Base-by-base conservation (phyloP, 106 monocot species). In the Allium sativum region DNA sequence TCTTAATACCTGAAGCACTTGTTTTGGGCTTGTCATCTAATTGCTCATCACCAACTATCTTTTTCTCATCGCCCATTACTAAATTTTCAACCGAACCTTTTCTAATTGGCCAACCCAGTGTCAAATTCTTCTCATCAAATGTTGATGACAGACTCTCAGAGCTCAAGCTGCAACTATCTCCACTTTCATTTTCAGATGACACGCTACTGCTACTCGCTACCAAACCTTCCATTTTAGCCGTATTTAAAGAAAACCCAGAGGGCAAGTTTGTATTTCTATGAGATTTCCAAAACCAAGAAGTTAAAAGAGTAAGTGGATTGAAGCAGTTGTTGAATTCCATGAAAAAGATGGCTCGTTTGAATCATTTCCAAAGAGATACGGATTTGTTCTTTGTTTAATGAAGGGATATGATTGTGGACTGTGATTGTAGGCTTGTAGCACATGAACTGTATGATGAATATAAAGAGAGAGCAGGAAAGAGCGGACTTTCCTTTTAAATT, bases 401-500 rank as follows among this genome's bases (percentile, higher is more conserved):
- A 50, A 50, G 15, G 15, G 15, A 50, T 50, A 31, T 50, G 48
- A 15, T 50, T 50, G 11, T 50, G 48, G 8, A 17, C 15, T 44
- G 12, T 60, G 60, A 44, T 4, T 18, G 7, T 18, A 59, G 44
- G 60, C 18, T 4, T 18, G 7, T 18, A 59, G 44, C 60, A 44
- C 42, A 60, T 60, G 60, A 60, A 17, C 11, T 60, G 10, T 10
- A 48, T 62, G 21, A 48, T 13, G 22, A 19, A 61, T 43, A n/a
- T 7, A 18, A 42, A 18, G 5, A 18, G 61, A 43, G 44, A 43
- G 18, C n/a, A 62, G 18, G 13, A 10, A 21, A 62, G 62, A 45
- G 62, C 45, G 3, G 40, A 19, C 21, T 60, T 60, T 42, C 3
- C 61, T 45, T 18, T 46, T 45, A 45, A 19, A 5, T 45, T 18